Evolutionary conservation across 345 rosid genomes (phyloP).

Genomic region (Eucalyptus victrix): DNA sequence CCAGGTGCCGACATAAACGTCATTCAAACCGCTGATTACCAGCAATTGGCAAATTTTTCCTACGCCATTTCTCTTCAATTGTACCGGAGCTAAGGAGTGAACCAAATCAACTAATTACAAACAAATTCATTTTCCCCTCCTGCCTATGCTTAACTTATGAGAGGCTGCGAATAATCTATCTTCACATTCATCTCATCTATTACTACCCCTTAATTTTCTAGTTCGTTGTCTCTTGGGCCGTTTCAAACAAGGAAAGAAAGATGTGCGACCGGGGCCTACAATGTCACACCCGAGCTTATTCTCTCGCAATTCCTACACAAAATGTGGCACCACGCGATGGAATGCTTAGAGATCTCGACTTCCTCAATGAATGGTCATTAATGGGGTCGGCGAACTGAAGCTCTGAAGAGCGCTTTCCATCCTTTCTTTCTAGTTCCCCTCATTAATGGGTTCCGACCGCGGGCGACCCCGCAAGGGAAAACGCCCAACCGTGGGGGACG

Average conservation of each 20-base stretch:
- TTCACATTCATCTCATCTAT: neutral
- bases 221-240: neutral
- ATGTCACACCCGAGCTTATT: neutral
- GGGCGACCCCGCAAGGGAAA: neutral
- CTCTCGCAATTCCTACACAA: neutral
- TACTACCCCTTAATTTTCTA: neutral
- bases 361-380: neutral
- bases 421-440: too few relatives aligned
- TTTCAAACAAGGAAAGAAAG: neutral
- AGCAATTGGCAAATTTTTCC: neutral
- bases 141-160: neutral
- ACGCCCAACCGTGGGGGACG: accelerated
- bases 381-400: neutral
- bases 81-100: neutral
- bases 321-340: neutral
- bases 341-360: neutral
- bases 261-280: neutral
- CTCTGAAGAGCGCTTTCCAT: neutral
- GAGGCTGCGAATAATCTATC: neutral
- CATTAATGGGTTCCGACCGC: neutral
- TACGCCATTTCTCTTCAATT: neutral
- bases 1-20: neutral
- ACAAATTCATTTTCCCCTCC: neutral
- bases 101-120: neutral
- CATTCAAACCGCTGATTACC: neutral